Evolutionary conservation across 1,284 basidiomycete genomes (phyloP), one percentile per base, ranked within the genome.

Genomic region (Cerioporus squamosus): DNA sequence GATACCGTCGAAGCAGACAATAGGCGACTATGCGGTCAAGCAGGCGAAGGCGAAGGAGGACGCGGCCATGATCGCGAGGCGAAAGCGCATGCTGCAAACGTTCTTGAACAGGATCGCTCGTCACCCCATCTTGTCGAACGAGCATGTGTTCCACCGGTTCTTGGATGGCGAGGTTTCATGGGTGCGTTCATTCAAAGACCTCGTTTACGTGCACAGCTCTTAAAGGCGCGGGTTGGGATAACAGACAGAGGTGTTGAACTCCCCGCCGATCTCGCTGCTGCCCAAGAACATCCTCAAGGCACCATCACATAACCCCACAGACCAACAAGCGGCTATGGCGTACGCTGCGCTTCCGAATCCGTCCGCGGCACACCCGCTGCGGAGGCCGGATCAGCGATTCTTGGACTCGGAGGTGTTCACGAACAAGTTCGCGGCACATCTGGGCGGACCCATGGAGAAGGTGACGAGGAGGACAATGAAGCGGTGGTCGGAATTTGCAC

Each of bases 1-100:
- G 38, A 97, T 99, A 61, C 97, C 97, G 1, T 95, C 93, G 4
- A 99, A 99, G 77, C 96, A 99, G 77, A 92, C 91, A 2, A 81
- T 99, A 29, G 87, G 94, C 26, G 97, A 99, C 70, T 99, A 99
- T 79, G 97, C 97, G 0, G 91, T 96, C 61, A 98, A 98, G 77
- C 97, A 98, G 72, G 89, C 84, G 17, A 98, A 97, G 75, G 97
- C 97, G 12, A 98, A 97, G 72, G 96, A 99, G 71, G 97, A 99
- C 70, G 88, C 91, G 1, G 87, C 90, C 2, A 88, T 98, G 78
- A 98, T 99, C 71, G 88, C 94, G 0, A 82, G 92, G 57, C 85
- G 97, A 50, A 97, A 95, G 73, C 88, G 97, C 40, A 94, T 98
- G 88, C 81, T 99, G 23, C 93, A 96, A 72, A 95, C 94, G 15